Evolutionary conservation across 352 stramenopile species (phyloP), one percentile per base, ranked within the genome.

Genomic region (Globisporangium lucens): DNA sequence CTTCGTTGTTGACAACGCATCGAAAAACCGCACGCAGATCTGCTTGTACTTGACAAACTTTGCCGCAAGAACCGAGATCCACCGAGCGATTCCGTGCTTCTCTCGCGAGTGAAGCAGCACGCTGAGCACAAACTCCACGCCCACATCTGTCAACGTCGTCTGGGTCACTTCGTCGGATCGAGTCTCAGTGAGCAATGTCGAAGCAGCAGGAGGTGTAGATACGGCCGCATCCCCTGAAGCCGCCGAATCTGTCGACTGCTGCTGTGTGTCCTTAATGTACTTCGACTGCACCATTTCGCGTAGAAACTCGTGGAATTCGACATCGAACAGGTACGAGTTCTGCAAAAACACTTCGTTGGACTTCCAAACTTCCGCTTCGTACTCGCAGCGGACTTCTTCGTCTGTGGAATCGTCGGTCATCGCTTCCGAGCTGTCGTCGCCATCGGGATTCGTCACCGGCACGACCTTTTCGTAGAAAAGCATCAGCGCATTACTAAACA

Each of bases 381-480:
- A 98, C 43, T 88, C 86, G 35, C 87, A 91, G 3, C 76, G 75
- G 3, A 79, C 71, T 67, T 80, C 75, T 30, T 73, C 68, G 10
- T 68, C 47, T 20, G n/a, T 41, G 22, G 56, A 69, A 10, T 64
- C 52, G 6, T 76, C 58, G n/a, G 36, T 69, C 67, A 69, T 66
- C 2, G 41, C 61, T 35, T 85, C 71, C 24, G 75, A 75, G 35
- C 56, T 64, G 24, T 74, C 64, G 41, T 70, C 55, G 51, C 73
- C 58, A 4, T 75, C 13, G 12, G 68, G 72, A 33, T 75, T 79
- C 22, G 89, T 72, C 0, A 77, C 77, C 15, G 78, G 83, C 13
- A 84, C 75, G 29, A 99, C 90, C 76, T 99, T 99, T 69, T 99
- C 97, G 70, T 99, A 99, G 72, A 99, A 99, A 0, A 99, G 81